Conservation (phyloP, 2,329 filamentous ascomycete genomes). For the Cercospora nicotianae region DNA sequence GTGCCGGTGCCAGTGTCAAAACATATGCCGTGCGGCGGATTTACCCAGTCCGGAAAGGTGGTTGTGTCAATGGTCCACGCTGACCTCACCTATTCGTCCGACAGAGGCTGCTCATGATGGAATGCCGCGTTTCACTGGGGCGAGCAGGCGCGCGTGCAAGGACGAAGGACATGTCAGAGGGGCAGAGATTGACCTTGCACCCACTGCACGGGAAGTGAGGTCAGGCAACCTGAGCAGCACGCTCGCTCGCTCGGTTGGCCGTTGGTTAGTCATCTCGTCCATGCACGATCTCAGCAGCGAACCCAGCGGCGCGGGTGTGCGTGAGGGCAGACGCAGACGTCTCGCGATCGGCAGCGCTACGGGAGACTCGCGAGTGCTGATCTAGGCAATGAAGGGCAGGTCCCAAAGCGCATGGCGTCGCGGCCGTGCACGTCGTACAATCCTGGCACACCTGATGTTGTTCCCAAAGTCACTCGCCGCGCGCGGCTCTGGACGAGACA, state of each 20-base stretch:
- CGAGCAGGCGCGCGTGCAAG: not conserved
- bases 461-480: not conserved
- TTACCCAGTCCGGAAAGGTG: constrained; percentile 10
- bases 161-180: not conserved
- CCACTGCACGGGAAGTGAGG: constrained; percentile 5
- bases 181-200: not conserved
- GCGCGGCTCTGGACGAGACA: not conserved
- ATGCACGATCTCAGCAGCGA: not conserved
- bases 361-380: not conserved
- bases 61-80: constrained; percentile 9
- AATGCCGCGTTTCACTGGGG: not conserved
- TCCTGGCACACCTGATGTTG: not conserved
- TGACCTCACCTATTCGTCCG: constrained; percentile 12
- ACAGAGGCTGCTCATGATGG: constrained; percentile 6
- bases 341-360: not conserved
- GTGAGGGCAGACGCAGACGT: not conserved
- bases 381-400: not conserved
- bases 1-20: not conserved
- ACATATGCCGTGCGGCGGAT: constrained; percentile 1
- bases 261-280: not conserved
- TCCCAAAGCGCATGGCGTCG: not conserved
- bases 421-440: not conserved
- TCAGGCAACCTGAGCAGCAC: constrained; percentile 11
- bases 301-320: not conserved
- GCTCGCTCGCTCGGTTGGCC: constrained; percentile 5